A percentile compares a stretch with the other conserved stretches of the same genome.
Conservation (phyloP, 2,329 filamentous ascomycete genomes). For the Aspergillus proliferans region DNA sequence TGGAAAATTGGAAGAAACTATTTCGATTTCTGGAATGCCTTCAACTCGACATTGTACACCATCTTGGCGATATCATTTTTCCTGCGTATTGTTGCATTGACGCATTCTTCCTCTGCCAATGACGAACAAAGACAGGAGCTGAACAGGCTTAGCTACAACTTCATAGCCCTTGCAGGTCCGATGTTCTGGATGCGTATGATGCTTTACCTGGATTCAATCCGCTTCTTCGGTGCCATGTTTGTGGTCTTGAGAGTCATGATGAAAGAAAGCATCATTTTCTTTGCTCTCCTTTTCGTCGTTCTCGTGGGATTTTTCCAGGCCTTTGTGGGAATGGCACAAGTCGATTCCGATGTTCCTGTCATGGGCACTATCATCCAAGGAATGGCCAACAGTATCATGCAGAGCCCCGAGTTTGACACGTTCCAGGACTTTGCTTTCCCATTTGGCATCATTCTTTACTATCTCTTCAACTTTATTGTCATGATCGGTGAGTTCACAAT, state of each 20-base stretch:
- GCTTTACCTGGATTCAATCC: slow-evolving; percentile 85
- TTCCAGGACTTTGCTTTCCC: slow-evolving; percentile 90
- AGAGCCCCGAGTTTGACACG: slow-evolving; percentile 79
- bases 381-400: slow-evolving; percentile 83
- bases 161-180: slow-evolving; percentile 84
- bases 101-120: slow-evolving; percentile 49
- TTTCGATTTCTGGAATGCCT: slow-evolving; percentile 93
- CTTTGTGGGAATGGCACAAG: slow-evolving; percentile 84
- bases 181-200: slow-evolving; percentile 96
- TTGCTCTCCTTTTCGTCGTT: slow-evolving; percentile 78
- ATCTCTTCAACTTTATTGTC: slow-evolving; percentile 94
- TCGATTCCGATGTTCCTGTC: slow-evolving; percentile 60
- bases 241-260: slow-evolving; percentile 95
- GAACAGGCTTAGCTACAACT: slow-evolving; percentile 85
- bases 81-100: slow-evolving; percentile 70
- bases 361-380: slow-evolving; percentile 44
- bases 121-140: slow-evolving; percentile 53
- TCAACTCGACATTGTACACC: slow-evolving; percentile 77
- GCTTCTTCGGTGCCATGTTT: slow-evolving; percentile 97
- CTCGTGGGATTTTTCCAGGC: slow-evolving; percentile 77
- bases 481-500: slow-evolving; percentile 59
- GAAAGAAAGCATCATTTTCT: slow-evolving; percentile 93
- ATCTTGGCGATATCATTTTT: slow-evolving; percentile 73
- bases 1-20: slow-evolving; percentile 93
- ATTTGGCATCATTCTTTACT: slow-evolving; percentile 92